Percentiles rank a stretch among this genome's conserved stretches.
phyloP scores from a whole-genome alignment of 257 asterid genomes.

The Nicotiana obtusifolia region DNA sequence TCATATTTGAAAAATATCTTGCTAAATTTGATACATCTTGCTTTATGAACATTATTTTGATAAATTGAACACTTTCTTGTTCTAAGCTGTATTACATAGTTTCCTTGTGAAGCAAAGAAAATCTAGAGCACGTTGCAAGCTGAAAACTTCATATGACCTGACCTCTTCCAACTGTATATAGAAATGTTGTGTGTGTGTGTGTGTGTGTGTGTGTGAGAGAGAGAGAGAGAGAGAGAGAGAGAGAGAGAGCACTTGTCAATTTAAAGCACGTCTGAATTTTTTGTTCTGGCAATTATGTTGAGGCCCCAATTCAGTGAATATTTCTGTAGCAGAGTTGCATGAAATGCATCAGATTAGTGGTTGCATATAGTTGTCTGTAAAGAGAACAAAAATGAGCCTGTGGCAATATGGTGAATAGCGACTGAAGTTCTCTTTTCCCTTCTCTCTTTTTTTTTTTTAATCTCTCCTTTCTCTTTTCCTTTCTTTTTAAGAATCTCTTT shows the following conservation, averaged over 20 bases:
- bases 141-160: neutral
- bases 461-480: neutral
- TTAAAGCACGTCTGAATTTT: neutral
- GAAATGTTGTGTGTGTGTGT: neutral
- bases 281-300: neutral
- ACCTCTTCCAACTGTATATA: neutral
- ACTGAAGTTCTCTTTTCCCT: neutral
- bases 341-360: neutral
- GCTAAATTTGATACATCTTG: neutral
- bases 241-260: neutral
- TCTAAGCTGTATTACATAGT: neutral
- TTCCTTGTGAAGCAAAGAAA: neutral
- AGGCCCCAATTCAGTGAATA: neutral
- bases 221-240: too few species aligned
- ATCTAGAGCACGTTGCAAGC: neutral
- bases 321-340: neutral
- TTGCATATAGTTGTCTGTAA: too few species aligned
- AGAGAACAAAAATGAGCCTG: neutral
- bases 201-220: too few species aligned
- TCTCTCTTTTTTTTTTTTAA: neutral
- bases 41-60: neutral
- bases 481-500: neutral
- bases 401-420: neutral
- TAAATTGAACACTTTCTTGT: neutral
- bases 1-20: neutral